Percentiles rank a stretch among this genome's conserved stretches.
These are phyloP conservation scores for Clarkia xantiana DNA, from an alignment of 345 rosid genomes.

Conservation along the genomic window DNA sequence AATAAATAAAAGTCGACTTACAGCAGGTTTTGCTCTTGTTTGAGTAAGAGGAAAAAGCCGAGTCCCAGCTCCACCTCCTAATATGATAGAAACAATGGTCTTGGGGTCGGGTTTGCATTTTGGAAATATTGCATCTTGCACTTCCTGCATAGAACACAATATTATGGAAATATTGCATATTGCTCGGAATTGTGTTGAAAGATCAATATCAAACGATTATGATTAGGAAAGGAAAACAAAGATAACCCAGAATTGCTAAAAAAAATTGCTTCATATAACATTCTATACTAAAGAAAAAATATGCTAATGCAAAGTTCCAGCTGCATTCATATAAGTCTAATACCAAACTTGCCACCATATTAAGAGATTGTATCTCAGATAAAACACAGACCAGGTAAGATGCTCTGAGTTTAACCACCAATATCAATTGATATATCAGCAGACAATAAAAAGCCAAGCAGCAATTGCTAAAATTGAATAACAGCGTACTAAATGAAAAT, in stretches of 20 bases:
- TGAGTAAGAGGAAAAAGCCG: slow-evolving; percentile 67
- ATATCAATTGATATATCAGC: too few relatives aligned
- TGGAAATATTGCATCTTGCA: slow-evolving; percentile 19
- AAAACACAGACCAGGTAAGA: slow-evolving; percentile 1
- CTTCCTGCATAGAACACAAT: slow-evolving; percentile 16
- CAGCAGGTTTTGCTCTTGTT: slow-evolving; percentile 73
- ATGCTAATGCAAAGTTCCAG: too few relatives aligned
- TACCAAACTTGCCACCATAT: slow-evolving; percentile 23
- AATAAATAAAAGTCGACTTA: slow-evolving; percentile 15
- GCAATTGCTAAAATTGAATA: too few relatives aligned
- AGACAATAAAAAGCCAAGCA: too few relatives aligned
- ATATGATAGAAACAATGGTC: slow-evolving; percentile 59
- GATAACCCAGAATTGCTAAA: too few relatives aligned
- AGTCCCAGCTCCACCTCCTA: slow-evolving; percentile 88
- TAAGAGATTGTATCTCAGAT: slow-evolving; percentile 12
- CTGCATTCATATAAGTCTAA: background rate
- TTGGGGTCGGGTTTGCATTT: slow-evolving; percentile 53
- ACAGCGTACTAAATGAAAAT: too few relatives aligned
- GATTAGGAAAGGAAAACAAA: too few relatives aligned
- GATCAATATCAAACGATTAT: background rate
- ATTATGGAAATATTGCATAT: background rate
- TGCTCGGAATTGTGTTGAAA: background rate
- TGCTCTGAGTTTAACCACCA: background rate
- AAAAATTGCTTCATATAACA: too few relatives aligned
- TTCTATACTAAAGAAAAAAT: too few relatives aligned